These are phyloP conservation scores for Boletus mariae DNA, from an alignment of 1,284 basidiomycete genomes.

Conservation along the genomic window DNA sequence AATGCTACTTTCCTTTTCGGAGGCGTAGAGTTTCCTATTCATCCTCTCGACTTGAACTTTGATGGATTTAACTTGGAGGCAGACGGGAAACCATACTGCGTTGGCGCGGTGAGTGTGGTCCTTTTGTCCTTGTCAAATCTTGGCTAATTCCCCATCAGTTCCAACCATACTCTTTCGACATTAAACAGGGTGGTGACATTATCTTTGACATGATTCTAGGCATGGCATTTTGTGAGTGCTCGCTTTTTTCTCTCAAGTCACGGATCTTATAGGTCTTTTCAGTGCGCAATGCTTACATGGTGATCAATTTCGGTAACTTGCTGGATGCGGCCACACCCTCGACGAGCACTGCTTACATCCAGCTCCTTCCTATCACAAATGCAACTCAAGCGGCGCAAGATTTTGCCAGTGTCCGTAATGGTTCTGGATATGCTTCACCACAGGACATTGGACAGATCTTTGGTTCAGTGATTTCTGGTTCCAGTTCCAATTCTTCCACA, in stretches of 20 bases:
- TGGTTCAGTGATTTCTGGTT: not conserved
- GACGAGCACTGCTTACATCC: slow-evolving; percentile 51
- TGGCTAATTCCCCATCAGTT: slow-evolving; percentile 38
- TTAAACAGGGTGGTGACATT: slow-evolving; percentile 41
- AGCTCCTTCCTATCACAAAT: slow-evolving; percentile 54
- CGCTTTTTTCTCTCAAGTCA: not conserved
- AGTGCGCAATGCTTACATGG: slow-evolving; percentile 56
- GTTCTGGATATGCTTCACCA: not conserved
- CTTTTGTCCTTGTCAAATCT: not conserved
- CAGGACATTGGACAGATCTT: not conserved
- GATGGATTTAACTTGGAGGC: slow-evolving; percentile 27
- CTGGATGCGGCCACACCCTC: slow-evolving; percentile 38
- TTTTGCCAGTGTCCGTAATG: slow-evolving; percentile 19
- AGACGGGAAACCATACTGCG: slow-evolving; percentile 38
- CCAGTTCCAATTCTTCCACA: not conserved
- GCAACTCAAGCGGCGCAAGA: slow-evolving; percentile 27
- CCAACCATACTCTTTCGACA: slow-evolving; percentile 39
- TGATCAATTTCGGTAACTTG: slow-evolving; percentile 61
- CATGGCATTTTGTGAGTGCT: slow-evolving; percentile 51
- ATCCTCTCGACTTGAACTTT: slow-evolving; percentile 50
- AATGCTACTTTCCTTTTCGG: slow-evolving; percentile 60
- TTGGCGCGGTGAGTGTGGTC: slow-evolving; percentile 43
- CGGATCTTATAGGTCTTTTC: not conserved
- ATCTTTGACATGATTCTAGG: slow-evolving; percentile 43
- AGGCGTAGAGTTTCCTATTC: slow-evolving; percentile 51